Conservation (phyloP, 805 yeast genomes). For the Starmerella cellae region DNA sequence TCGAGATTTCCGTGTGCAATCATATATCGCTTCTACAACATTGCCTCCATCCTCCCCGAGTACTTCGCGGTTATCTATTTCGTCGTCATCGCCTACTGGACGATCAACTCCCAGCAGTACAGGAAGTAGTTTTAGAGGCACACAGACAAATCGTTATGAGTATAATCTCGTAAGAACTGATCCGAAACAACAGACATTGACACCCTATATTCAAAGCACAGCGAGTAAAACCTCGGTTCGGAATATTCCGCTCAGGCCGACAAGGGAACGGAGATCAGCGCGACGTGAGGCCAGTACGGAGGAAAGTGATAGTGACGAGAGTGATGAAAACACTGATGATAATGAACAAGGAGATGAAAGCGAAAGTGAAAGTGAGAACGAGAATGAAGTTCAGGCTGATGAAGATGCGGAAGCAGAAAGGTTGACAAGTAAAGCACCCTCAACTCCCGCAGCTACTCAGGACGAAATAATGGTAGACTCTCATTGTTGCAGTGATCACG, state of each 20-base stretch:
- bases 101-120: too few species aligned
- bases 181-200: slow-evolving; percentile 44
- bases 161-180: slow-evolving; percentile 62
- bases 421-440: not conserved
- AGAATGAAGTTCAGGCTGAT: not conserved
- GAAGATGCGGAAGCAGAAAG: not conserved
- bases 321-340: not conserved
- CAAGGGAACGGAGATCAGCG: not conserved
- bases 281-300: not conserved
- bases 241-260: not conserved
- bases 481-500: too few species aligned
- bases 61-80: not conserved
- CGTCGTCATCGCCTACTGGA: not conserved
- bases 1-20: slow-evolving; percentile 54
- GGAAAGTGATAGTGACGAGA: not conserved
- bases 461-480: too few species aligned
- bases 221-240: not conserved
- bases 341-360: not conserved
- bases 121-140: not conserved
- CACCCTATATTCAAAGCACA: slow-evolving; percentile 25
- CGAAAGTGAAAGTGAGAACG: not conserved
- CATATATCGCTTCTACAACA: slow-evolving; percentile 28
- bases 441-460: too few species aligned
- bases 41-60: too few species aligned
- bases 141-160: slow-evolving; percentile 34